Conservation (phyloP, 257 asterid species). For the Coffea canephora region DNA sequence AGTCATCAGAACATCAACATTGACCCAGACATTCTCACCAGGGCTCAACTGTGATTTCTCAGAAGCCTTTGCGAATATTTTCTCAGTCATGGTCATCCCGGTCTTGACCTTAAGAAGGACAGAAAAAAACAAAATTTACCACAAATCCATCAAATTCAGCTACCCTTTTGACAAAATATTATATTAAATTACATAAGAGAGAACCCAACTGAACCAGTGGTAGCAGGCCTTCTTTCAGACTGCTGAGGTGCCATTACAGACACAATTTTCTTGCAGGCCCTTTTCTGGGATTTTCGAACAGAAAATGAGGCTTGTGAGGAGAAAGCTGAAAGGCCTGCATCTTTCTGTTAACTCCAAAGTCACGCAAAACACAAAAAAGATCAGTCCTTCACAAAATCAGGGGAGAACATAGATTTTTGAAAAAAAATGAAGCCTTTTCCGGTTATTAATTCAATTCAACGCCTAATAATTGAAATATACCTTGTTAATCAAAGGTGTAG, state of each 20-base stretch:
- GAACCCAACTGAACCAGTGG: constrained; percentile 65
- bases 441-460: neutral
- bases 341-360: constrained; percentile 43
- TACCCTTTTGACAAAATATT: constrained; percentile 7
- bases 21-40: constrained; percentile 92
- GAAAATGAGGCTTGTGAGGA: constrained; percentile 44
- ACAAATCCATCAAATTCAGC: constrained; percentile 12
- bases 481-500: constrained; percentile 46
- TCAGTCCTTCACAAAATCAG: neutral
- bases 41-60: constrained; percentile 70
- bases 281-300: constrained; percentile 33
- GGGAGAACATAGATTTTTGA: neutral
- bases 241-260: constrained; percentile 83
- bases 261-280: constrained; percentile 47
- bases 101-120: constrained; percentile 60
- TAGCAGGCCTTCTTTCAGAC: constrained; percentile 67
- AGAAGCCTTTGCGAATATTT: constrained; percentile 79
- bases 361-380: constrained; percentile 1
- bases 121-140: constrained; percentile 13
- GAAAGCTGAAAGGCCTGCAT: constrained; percentile 53
- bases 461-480: constrained; percentile 20
- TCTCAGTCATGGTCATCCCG: constrained; percentile 92
- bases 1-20: constrained; percentile 89
- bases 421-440: neutral
- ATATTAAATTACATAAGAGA: neutral